Evolutionary conservation across 768 basidiomycete species (phyloP), one percentile per base, ranked within the genome.

Genomic region (Boletus sp.): DNA sequence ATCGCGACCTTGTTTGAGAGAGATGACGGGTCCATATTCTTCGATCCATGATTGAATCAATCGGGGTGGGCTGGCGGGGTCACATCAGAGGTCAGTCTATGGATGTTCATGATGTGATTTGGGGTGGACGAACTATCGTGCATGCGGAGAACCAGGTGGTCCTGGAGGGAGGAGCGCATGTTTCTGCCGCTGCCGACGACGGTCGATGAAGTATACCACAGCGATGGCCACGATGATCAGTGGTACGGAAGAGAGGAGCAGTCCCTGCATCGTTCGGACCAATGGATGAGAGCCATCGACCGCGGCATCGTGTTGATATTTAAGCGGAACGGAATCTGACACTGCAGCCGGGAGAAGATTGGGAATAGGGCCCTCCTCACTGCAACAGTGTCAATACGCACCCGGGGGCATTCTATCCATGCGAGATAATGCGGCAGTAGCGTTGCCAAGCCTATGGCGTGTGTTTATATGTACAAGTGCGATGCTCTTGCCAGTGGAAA

Each of bases 21-120:
- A 66, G 39, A 69, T 56, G 10, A 71, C 54, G 0, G 69, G 69
- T 1, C 69, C 67, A 18, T 71, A 71, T 45, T 57, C 39, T 50
- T 69, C 55, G 28, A 71, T 63, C 68, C 67, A 69, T 17, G 60
- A 57, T 24, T 64, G 59, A 17, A 68, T 61, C 39, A 55, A 8
- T n/a, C 51, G 53, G 7, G 66, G 63, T 41, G 58, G 54, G 37
- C 66, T 67, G 30, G n/a, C 8, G 7, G 5, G 18, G 29, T 28
- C 20, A 18, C 8, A 18, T 36, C 12, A 49, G 5, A 47, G 35
- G 47, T 39, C 29, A 57, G 32, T 36, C 6, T 1, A 18, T 15
- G 20, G 24, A 10, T 0, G 11, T 33, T 2, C 39, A 28, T 5
- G 12, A 33, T 7, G 17, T 7, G 11, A 48, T 20, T 5, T 7